These are phyloP conservation scores for Epicoccum sorghinum DNA, from an alignment of 2,329 filamentous ascomycete genomes.

Conservation along the genomic window DNA sequence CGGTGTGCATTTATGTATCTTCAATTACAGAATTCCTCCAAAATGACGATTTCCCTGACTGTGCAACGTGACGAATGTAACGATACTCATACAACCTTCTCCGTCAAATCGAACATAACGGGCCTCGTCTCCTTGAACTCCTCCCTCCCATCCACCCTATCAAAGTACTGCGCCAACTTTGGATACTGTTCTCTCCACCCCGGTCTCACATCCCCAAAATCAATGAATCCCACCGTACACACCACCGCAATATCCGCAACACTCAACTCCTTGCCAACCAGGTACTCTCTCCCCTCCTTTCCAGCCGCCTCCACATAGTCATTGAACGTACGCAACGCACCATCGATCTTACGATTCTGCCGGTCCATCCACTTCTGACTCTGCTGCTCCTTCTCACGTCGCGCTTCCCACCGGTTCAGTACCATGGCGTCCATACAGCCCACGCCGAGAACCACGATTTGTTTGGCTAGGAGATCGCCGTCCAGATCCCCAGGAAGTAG, in stretches of 20 bases:
- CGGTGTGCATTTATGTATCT: no score
- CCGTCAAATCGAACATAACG: conserved; percentile 24
- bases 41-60: no score
- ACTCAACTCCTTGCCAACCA: conserved; percentile 19
- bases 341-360: conserved; percentile 22
- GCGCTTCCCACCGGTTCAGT: conserved; percentile 17
- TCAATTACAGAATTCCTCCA: no score
- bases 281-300: conserved; percentile 15
- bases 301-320: conserved; percentile 8
- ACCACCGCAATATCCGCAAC: conserved; percentile 27
- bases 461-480: conserved; percentile 15
- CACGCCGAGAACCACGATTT: conserved; percentile 22
- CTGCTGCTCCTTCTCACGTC: conserved; percentile 12
- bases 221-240: conserved; percentile 18
- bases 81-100: conserved; percentile 17
- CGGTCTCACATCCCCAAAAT: conserved; percentile 11
- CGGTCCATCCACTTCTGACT: conserved; percentile 19
- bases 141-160: conserved; percentile 15
- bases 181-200: conserved; percentile 19
- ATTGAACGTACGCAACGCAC: conserved; percentile 20
- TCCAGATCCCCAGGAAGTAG: conserved; percentile 19
- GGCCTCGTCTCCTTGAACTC: conserved; percentile 26
- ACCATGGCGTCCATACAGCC: conserved; percentile 26
- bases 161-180: conserved; percentile 18
- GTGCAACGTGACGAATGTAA: no score